phyloP scores from a whole-genome alignment of 2,329 filamentous ascomycete species.

The Trichoderma sp. region DNA sequence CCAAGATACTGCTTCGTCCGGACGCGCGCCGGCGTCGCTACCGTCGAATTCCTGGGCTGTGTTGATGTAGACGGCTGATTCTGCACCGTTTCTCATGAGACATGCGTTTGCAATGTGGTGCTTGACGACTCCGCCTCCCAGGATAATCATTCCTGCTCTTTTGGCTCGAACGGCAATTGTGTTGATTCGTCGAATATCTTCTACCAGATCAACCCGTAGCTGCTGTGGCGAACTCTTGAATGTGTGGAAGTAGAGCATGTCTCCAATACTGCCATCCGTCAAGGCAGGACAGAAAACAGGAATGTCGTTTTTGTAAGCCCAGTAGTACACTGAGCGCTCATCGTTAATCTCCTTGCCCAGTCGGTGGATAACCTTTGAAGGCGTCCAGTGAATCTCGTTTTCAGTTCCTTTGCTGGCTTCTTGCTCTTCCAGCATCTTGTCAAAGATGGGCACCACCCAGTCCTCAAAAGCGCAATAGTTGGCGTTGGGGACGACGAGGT shows the following conservation, averaged over 20 bases:
- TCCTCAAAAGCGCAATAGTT: conserved; percentile 97
- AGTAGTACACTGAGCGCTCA: conserved; percentile 89
- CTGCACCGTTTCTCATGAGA: conserved; percentile 94
- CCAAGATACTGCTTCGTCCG: conserved; percentile 97
- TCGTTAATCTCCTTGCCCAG: conserved; percentile 93
- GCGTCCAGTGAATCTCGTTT: conserved; percentile 82
- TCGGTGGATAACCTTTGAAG: conserved; percentile 84
- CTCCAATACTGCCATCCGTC: conserved; percentile 90
- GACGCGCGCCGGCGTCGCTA: conserved; percentile 89
- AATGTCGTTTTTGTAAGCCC: conserved; percentile 96
- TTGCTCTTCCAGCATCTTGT: conserved; percentile 90
- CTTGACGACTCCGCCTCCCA: conserved; percentile 94
- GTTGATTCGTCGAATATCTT: conserved; percentile 91
- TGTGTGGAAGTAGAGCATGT: conserved; percentile 99
- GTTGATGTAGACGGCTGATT: conserved; percentile 96
- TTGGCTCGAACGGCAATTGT: conserved; percentile 85
- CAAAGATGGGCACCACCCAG: conserved; percentile 94
- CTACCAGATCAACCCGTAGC: conserved; percentile 84
- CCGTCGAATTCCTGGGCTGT: conserved; percentile 97
- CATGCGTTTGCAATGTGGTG: conserved; percentile 98
- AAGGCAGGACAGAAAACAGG: conserved; percentile 95
- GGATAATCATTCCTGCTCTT: conserved; percentile 88
- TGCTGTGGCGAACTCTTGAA: conserved; percentile 83
- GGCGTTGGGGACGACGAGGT: conserved; percentile 90
- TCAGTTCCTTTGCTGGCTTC: conserved; percentile 71